These are phyloP conservation scores for Fusarium verrucosum DNA, from an alignment of 2,329 filamentous ascomycete species.

Conservation along the genomic window DNA sequence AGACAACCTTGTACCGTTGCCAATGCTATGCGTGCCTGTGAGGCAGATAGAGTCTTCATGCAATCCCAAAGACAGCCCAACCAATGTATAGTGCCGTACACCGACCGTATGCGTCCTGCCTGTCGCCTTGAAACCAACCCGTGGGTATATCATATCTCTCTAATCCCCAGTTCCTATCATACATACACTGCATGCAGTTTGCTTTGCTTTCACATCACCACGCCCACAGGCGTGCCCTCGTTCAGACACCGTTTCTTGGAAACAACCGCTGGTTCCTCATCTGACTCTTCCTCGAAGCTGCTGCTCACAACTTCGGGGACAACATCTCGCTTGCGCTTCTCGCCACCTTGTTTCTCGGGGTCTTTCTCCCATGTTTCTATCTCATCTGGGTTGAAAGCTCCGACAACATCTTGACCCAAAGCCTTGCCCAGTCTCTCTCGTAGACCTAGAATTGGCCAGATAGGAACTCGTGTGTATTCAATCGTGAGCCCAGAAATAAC, in stretches of 20 bases:
- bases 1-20: conserved; percentile 26
- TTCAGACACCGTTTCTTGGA: conserved; percentile 50
- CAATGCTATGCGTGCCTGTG: conserved; percentile 29
- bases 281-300: conserved; percentile 53
- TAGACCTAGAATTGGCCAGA: conserved; percentile 65
- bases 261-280: conserved; percentile 45
- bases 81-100: conserved; percentile 19
- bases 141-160: conserved; percentile 18
- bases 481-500: conserved; percentile 54
- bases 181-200: conserved; percentile 4
- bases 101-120: conserved; percentile 13
- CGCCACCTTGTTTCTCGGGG: conserved; percentile 46
- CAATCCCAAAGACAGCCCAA: conserved; percentile 16
- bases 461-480: conserved; percentile 58
- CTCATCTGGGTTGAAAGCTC: conserved; percentile 50
- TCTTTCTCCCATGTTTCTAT: conserved; percentile 59
- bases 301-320: conserved; percentile 52
- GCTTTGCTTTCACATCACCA: conserved; percentile 43
- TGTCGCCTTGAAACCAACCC: conserved; percentile 21
- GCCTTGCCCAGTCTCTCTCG: conserved; percentile 64
- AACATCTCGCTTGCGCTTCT: conserved; percentile 50
- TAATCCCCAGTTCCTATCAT: background rate
- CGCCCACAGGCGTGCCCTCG: conserved; percentile 45
- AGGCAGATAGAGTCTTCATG: conserved; percentile 37
- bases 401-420: conserved; percentile 61